Base-by-base conservation (phyloP, 2,329 filamentous ascomycete species). In the Calonectria crousiana region DNA sequence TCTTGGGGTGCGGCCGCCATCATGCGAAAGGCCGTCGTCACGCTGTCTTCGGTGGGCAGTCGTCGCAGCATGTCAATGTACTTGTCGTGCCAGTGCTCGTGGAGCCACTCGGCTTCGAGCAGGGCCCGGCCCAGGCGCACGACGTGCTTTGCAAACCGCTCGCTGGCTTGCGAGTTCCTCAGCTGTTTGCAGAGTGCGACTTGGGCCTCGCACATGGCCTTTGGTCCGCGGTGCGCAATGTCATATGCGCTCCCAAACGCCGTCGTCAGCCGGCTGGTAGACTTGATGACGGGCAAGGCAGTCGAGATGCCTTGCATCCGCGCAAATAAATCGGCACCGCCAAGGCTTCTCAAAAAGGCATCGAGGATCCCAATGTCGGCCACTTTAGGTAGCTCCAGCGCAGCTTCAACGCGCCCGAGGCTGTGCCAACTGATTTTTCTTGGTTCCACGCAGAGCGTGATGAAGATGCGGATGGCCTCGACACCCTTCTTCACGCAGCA, bases 91-190 rank as follows among this genome's bases (percentile, higher is more conserved):
- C 65, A 74, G 51, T 73, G 44, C 10, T 69, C 47, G 26, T 76
- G 74, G 30, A 76, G 73, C 74, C 74, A 76, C 4, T 6, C 41
- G 14, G 74, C 68, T 8, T 69, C 66, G 4, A 62, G 53, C 6
- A 76, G 58, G 30, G 74, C 69, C 6, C 72, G 66, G 1, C 74
- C 74, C 20, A 76, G 53, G 2, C 44, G 44, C 14, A 64, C 69
- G 0, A 71, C 64, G n/a, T 60, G 38, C 16, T 34, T 26, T n/a
- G 72, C 72, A 34, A 76, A 73, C 30, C 51, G 34, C 34, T 76
- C 72, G 20, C 72, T 73, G 4, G 69, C 69, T 32, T 70, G 44
- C 0, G 51, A 44, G 8, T 47, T 60, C 3, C 16, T 36, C 2
- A 76, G 52, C 11, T 75, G 53, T 1, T n/a, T 38, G 28, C 73